Percentiles rank a stretch among this genome's conserved stretches.
Evolutionary conservation across 441 rosid species (phyloP).

Genomic region (Melastoma candidum): DNA sequence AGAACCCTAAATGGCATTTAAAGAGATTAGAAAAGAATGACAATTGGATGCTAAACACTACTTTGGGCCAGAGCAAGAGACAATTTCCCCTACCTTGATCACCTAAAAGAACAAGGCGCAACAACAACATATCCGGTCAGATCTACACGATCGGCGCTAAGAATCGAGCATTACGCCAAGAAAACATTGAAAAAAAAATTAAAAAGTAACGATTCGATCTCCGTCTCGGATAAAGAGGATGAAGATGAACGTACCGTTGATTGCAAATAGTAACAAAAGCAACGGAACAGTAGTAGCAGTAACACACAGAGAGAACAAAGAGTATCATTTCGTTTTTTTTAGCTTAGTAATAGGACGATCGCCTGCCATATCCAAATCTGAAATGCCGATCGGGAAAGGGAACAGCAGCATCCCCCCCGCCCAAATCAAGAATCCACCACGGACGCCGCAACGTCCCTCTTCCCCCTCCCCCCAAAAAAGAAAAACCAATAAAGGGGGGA

Average conservation of each 20-base stretch:
- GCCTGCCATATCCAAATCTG: too few species aligned
- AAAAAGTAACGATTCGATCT: constrained; percentile 55
- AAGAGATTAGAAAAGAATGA: too few species aligned
- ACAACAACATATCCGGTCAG: constrained; percentile 3
- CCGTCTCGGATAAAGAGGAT: constrained; percentile 37
- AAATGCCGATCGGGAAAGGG: constrained; percentile 31
- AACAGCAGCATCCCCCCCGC: too few species aligned
- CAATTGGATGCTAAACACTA: too few species aligned
- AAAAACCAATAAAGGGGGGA: too few species aligned
- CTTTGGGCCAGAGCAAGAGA: too few species aligned
- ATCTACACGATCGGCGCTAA: neutral
- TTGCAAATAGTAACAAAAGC: constrained; percentile 25
- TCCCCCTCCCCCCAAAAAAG: too few species aligned
- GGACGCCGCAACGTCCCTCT: too few species aligned
- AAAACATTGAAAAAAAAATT: neutral
- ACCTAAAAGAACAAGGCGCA: constrained; percentile 25
- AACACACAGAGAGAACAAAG: constrained; percentile 57
- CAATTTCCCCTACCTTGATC: constrained; percentile 21
- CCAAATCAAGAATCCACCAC: too few species aligned
- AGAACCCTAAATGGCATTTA: too few species aligned
- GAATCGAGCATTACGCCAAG: neutral
- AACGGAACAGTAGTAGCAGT: constrained; percentile 34
- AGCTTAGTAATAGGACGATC: too few species aligned
- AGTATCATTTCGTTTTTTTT: constrained; percentile 15
- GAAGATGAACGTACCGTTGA: constrained; percentile 86